These are phyloP conservation scores for Sungouiozyma ichnusensis DNA, from an alignment of 805 yeast species.

Conservation along the genomic window DNA sequence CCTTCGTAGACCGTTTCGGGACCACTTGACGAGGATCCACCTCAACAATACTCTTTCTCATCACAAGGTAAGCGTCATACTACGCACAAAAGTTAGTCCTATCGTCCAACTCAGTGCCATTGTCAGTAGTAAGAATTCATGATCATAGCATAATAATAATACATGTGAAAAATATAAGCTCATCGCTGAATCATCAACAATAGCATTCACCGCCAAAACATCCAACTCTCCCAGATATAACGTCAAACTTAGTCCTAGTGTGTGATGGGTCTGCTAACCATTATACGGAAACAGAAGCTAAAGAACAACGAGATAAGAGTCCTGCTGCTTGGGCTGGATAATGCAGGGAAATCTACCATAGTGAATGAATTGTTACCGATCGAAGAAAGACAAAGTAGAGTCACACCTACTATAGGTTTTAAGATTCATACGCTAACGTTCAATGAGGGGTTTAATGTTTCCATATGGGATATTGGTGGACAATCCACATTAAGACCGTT, in stretches of 20 bases:
- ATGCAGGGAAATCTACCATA: constrained; percentile 84
- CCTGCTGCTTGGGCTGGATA: constrained; percentile 75
- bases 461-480: constrained; percentile 89
- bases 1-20: not conserved
- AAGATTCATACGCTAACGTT: constrained; percentile 52
- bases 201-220: too few species aligned
- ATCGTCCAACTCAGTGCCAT: too few species aligned
- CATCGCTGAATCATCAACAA: constrained; percentile 1
- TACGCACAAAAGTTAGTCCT: too few species aligned
- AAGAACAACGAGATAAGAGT: constrained; percentile 72
- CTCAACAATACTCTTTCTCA: not conserved
- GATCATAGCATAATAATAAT: not conserved
- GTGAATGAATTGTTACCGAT: constrained; percentile 43
- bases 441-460: constrained; percentile 34
- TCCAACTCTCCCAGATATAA: not conserved
- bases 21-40: not conserved
- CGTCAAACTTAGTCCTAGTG: too few species aligned
- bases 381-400: constrained; percentile 29
- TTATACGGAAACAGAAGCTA: constrained; percentile 70
- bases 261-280: constrained; percentile 78
- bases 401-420: constrained; percentile 88
- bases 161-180: not conserved
- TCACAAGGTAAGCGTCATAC: not conserved
- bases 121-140: too few species aligned
- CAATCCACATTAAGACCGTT: constrained; percentile 73